Evolutionary conservation across 2,329 filamentous ascomycete species (phyloP).

Genomic region (Alternaria brassicicola): DNA sequence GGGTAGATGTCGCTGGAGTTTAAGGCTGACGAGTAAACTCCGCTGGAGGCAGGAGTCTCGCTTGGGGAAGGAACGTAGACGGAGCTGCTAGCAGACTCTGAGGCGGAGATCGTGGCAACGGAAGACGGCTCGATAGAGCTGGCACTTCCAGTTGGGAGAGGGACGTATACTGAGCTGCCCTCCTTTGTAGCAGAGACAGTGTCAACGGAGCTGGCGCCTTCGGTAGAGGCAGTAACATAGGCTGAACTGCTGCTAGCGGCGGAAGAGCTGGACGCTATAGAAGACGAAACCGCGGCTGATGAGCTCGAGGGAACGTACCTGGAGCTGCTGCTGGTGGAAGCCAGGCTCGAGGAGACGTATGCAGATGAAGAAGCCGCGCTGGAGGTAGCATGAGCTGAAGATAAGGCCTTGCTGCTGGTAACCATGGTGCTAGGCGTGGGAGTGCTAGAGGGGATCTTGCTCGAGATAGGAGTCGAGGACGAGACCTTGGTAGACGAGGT

Average conservation of each 20-base stretch:
- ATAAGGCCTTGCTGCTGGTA: not conserved
- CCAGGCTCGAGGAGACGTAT: not conserved
- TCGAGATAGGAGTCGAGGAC: not conserved
- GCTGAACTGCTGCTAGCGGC: slow-evolving; percentile 6
- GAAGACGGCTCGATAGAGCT: slow-evolving; percentile 4
- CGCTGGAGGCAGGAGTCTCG: not conserved
- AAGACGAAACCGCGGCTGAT: not conserved
- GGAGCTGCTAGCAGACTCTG: slow-evolving; percentile 4
- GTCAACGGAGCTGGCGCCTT: not conserved
- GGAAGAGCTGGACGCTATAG: not conserved
- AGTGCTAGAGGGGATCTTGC: not conserved
- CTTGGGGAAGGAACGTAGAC: not conserved
- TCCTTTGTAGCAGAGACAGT: not conserved
- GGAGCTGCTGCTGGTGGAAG: not conserved
- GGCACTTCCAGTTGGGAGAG: not conserved
- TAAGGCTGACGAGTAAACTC: not conserved
- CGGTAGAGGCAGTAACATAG: not conserved
- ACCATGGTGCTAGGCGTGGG: not conserved
- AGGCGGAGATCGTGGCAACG: not conserved
- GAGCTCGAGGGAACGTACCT: slow-evolving; percentile 4
- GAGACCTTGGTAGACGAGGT: not conserved
- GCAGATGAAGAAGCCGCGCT: slow-evolving; percentile 1
- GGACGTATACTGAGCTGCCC: not conserved
- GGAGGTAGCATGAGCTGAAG: slow-evolving; percentile 4
- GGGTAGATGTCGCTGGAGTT: slow-evolving; percentile 1